Base-by-base conservation (phyloP, 768 basidiomycete genomes). In the Rhodotorula graminis region DNA sequence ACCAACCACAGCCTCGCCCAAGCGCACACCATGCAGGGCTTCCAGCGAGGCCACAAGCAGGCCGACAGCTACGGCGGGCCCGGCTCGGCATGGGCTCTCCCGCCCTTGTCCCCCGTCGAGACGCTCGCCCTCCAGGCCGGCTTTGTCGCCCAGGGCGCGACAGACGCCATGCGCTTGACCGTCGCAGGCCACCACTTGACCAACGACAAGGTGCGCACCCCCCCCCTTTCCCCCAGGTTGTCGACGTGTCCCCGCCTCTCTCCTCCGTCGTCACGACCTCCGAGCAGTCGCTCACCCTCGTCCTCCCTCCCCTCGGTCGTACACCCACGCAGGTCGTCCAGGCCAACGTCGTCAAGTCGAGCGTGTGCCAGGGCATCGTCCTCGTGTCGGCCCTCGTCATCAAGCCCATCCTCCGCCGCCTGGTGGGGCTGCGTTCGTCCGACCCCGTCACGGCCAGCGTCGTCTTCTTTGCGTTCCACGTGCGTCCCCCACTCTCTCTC, bases 401-500 rank as follows among this genome's bases (percentile, higher is more conserved):
- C 65, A 76, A 78, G 61, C 74, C 72, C 47, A 69, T 78, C 37
- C 56, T 78, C 42, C 25, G 64, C 19, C 62, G 69, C 31, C 62
- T 65, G 15, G 58, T 56, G 46, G 58, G 73, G 52, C 58, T 69
- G 18, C 65, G 70, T 16, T 66, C 65, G 11, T 31, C 56, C 29
- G 58, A 64, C 23, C 57, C 65, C 53, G 42, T 74, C 67, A 72
- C 71, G 40, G 61, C 56, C 47, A 50, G 55, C 31, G 71, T 73
- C 65, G 65, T 76, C 61, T 73, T 74, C 67, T 42, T 73, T 37
- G 66, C 70, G n/a, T 78, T 77, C 70, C 73, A 78, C 53, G 76
- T 76, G 27, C 40, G 68, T 5, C 11, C 19, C 27, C 44, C 27
- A 49, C n/a, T 42, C 47, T 29, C 4, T 25, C 5, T 37, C 37